A percentile compares a stretch with the other conserved stretches of the same genome.
Evolutionary conservation across 768 basidiomycete species (phyloP).

Genomic region (Mycena sanguinolenta): DNA sequence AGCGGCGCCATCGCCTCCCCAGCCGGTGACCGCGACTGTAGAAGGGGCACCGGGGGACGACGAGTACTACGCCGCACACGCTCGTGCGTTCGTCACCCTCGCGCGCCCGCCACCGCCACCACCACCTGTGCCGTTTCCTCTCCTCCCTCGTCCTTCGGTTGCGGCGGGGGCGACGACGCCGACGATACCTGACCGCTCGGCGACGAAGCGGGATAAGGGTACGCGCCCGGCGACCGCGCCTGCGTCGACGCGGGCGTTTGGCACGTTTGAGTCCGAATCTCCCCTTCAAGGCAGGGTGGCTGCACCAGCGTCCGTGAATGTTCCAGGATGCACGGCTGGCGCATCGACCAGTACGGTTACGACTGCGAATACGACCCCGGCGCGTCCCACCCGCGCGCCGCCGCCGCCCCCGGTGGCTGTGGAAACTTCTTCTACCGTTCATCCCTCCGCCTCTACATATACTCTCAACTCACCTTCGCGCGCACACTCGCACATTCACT

Average conservation of each 20-base stretch:
- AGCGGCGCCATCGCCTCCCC: background rate
- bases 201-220: too few species aligned
- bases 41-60: background rate
- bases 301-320: too few species aligned
- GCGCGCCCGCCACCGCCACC: background rate
- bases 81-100: background rate
- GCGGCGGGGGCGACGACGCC: background rate
- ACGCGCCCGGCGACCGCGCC: too few species aligned
- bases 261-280: too few species aligned
- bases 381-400: background rate
- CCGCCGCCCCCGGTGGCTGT: background rate
- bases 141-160: background rate
- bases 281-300: too few species aligned
- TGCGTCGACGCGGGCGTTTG: background rate
- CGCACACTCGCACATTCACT: background rate
- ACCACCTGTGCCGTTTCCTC: too few species aligned
- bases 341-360: background rate
- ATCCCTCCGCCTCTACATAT: background rate
- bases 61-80: conserved; percentile 12
- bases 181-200: too few species aligned
- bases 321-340: background rate
- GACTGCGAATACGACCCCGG: background rate
- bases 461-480: background rate
- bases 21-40: too few species aligned
- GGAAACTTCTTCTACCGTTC: background rate